Base-by-base conservation (phyloP, 345 rosid species). In the Cochlearia excelsa region DNA sequence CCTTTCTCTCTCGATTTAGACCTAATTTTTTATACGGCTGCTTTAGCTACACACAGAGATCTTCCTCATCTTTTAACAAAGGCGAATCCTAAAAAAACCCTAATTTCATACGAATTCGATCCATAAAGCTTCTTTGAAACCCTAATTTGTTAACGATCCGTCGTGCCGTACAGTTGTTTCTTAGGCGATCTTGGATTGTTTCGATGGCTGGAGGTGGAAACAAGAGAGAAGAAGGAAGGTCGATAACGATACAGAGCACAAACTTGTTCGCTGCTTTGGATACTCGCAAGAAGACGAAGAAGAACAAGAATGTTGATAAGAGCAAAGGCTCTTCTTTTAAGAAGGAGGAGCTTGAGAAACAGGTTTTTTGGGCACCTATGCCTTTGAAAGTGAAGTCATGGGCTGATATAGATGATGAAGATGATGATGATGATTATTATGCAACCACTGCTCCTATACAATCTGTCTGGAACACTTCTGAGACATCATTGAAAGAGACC, bases 401-500 rank as follows among this genome's bases (percentile, higher is more conserved):
- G 87, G 87, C 82, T 4, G 87, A 82, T 70, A 71, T 82, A 2
- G 84, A 77, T 42, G 83, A 79, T 3, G 86, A 82, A 1, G 87
- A 82, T 34, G 75, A 71, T 0, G 87, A 82, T 9, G 75, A 71
- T 27, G 87, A 82, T 56, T 82, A 77, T 51, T 82, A 68, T 35
- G 79, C 79, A 35, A 82, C 84, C 58, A 54, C 84, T 33, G 84
- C 77, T 31, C 84, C 87, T 30, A 77, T 62, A 4, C 65, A 53
- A 35, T 26, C 80, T 39, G 77, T 45, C 41, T 82, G 84, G 87
- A 58, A 51, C 9, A 33, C 76, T 30, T 53, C 80, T 8, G 66
- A 69, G 59, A 47, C 61, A 1, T 38, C 73, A 38, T 38, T 34
- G 63, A 68, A 78, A 47, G 75, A 62, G 26, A 42, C 45, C 40